Evolutionary conservation across 2,329 filamentous ascomycete genomes (phyloP).

Genomic region (Monilinia fructicola): DNA sequence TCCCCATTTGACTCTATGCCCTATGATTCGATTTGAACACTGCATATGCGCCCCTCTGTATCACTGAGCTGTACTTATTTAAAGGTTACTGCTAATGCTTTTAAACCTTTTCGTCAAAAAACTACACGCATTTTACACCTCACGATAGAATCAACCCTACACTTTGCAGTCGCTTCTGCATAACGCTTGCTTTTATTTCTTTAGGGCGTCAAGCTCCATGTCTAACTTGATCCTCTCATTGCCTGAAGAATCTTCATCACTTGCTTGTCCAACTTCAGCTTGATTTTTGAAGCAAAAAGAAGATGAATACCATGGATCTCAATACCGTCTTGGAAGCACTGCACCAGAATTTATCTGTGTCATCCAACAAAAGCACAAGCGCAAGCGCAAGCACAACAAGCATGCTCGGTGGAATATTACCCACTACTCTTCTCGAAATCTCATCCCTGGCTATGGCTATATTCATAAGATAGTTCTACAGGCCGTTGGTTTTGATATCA

Average conservation of each 20-base stretch:
- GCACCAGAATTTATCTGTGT: slow-evolving; percentile 8
- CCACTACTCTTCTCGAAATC: slow-evolving; percentile 37
- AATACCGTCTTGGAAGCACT: slow-evolving; percentile 6
- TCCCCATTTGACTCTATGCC: slow-evolving; percentile 4
- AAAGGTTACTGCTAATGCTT: not conserved
- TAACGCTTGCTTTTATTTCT: not conserved
- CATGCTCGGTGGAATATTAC: slow-evolving; percentile 25
- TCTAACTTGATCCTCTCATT: not conserved
- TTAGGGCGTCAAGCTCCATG: not conserved
- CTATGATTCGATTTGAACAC: slow-evolving; percentile 4
- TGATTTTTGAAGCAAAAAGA: not conserved
- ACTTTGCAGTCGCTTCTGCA: not conserved
- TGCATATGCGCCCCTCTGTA: not conserved
- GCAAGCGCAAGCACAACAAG: not conserved
- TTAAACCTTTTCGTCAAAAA: not conserved
- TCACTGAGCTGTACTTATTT: not conserved
- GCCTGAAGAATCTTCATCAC: not conserved
- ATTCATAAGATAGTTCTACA: slow-evolving; percentile 38
- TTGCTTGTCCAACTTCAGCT: not conserved
- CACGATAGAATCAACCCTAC: not conserved
- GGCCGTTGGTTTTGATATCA: slow-evolving; percentile 38
- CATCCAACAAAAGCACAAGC: slow-evolving; percentile 4
- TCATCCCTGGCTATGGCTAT: slow-evolving; percentile 40
- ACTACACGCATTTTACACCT: not conserved
- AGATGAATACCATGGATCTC: slow-evolving; percentile 4